Conservation (phyloP, 2,329 filamentous ascomycete species). For the Fusarium foetens region DNA sequence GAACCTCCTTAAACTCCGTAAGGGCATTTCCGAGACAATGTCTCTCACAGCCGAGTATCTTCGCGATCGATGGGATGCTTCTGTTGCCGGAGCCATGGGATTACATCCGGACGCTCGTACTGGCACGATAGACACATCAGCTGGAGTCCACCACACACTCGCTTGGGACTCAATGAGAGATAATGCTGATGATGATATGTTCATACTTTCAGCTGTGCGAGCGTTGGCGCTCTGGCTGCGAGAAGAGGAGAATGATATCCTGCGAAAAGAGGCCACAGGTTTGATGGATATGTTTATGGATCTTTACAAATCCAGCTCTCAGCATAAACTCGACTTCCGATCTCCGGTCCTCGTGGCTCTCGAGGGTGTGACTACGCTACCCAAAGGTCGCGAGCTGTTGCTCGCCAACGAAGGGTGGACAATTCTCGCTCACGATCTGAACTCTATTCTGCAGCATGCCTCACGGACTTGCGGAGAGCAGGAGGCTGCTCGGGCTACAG, state of each 20-base stretch:
- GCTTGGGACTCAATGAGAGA: slow-evolving; percentile 68
- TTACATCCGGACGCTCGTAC: slow-evolving; percentile 66
- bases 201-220: slow-evolving; percentile 68
- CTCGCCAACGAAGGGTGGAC: slow-evolving; percentile 65
- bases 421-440: slow-evolving; percentile 61
- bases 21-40: slow-evolving; percentile 70
- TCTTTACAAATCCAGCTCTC: slow-evolving; percentile 60
- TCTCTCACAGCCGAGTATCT: slow-evolving; percentile 72
- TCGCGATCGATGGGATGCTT: slow-evolving; percentile 75
- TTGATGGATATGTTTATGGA: slow-evolving; percentile 72
- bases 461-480: slow-evolving; percentile 41
- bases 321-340: slow-evolving; percentile 61
- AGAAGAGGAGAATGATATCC: slow-evolving; percentile 71
- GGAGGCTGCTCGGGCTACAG: slow-evolving; percentile 59
- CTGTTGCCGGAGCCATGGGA: slow-evolving; percentile 69
- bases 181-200: slow-evolving; percentile 62
- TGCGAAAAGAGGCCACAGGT: slow-evolving; percentile 67
- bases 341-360: slow-evolving; percentile 67
- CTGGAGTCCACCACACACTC: slow-evolving; percentile 59
- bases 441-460: slow-evolving; percentile 53
- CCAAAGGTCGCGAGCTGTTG: slow-evolving; percentile 60
- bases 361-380: slow-evolving; percentile 64
- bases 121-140: slow-evolving; percentile 55
- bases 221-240: slow-evolving; percentile 73
- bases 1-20: slow-evolving; percentile 69